These are phyloP conservation scores for Capronia americana DNA, from an alignment of 2,329 filamentous ascomycete genomes.

Conservation along the genomic window DNA sequence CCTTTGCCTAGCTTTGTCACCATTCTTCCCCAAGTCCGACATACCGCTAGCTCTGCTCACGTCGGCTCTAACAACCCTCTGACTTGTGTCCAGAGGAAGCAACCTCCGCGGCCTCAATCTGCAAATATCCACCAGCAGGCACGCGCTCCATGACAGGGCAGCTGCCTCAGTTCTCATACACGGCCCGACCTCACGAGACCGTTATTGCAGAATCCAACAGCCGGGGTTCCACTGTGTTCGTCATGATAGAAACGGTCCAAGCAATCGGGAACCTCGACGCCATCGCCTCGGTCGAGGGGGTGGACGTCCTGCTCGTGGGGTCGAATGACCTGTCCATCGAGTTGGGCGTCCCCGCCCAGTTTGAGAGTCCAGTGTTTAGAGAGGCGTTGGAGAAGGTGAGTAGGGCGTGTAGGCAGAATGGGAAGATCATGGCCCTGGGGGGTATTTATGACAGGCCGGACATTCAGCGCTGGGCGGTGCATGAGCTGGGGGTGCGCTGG, in stretches of 20 bases:
- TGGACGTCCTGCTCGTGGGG: conserved; percentile 31
- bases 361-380: conserved; percentile 21
- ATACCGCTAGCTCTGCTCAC: background rate
- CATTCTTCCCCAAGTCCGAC: background rate
- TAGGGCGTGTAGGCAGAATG: conserved; percentile 16
- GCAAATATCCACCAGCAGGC: conserved; percentile 26
- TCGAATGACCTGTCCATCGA: conserved; percentile 29
- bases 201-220: conserved; percentile 14
- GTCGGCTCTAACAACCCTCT: background rate
- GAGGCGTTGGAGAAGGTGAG: conserved; percentile 19
- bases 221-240: conserved; percentile 25
- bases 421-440: conserved; percentile 21
- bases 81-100: conserved; percentile 19
- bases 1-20: background rate
- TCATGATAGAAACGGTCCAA: conserved; percentile 31
- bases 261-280: conserved; percentile 25
- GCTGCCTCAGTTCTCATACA: conserved; percentile 27
- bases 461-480: conserved; percentile 15
- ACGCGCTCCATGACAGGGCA: conserved; percentile 27
- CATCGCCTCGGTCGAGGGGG: conserved; percentile 30
- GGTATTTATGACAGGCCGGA: conserved; percentile 22
- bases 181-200: background rate
- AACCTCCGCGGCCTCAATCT: conserved; percentile 13
- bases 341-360: conserved; percentile 23
- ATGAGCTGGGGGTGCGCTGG: conserved; percentile 28